A percentile compares a stretch with the other conserved stretches of the same genome.
These are phyloP conservation scores for Penicillium sp. DNA, from an alignment of 2,329 filamentous ascomycete species.

Conservation along the genomic window DNA sequence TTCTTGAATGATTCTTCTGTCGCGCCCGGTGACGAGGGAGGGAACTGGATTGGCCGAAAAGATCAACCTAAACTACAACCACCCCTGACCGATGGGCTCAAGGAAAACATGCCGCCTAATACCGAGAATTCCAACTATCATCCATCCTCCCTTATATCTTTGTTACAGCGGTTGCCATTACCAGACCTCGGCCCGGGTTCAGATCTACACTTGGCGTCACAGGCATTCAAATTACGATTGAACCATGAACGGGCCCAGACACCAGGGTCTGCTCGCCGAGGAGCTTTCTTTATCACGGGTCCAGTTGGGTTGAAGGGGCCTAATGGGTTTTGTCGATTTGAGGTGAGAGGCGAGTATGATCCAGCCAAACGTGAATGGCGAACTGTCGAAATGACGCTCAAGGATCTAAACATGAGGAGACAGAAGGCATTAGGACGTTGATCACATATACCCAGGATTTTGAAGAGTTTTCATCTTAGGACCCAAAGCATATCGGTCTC, in stretches of 20 bases:
- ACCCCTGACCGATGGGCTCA: conserved; percentile 12
- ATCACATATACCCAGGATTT: neutral
- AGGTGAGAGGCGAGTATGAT: conserved; percentile 39
- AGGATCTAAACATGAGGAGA: conserved; percentile 29
- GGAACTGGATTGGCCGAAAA: conserved; percentile 19
- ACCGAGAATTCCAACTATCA: conserved; percentile 19
- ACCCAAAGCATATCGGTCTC: neutral
- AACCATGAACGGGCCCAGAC: conserved; percentile 23
- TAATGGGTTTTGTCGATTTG: conserved; percentile 35
- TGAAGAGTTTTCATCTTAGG: neutral
- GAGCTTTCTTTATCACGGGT: conserved; percentile 35
- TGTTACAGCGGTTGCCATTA: conserved; percentile 34
- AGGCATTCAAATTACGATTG: conserved; percentile 33
- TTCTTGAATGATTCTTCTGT: conserved; percentile 11
- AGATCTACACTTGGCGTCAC: conserved; percentile 33
- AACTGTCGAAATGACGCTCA: conserved; percentile 31
- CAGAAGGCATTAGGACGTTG: conserved; percentile 28
- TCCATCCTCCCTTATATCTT: conserved; percentile 32
- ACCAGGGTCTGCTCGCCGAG: conserved; percentile 27
- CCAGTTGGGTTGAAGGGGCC: conserved; percentile 36
- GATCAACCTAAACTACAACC: conserved; percentile 19
- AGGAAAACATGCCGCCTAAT: conserved; percentile 16
- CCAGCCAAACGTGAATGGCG: conserved; percentile 31
- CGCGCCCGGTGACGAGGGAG: conserved; percentile 14
- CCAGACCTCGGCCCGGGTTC: conserved; percentile 35